A percentile compares a stretch with the other conserved stretches of the same genome.
These are phyloP conservation scores for Penicillium verhagenii DNA, from an alignment of 495 filamentous ascomycete species.

Conservation along the genomic window DNA sequence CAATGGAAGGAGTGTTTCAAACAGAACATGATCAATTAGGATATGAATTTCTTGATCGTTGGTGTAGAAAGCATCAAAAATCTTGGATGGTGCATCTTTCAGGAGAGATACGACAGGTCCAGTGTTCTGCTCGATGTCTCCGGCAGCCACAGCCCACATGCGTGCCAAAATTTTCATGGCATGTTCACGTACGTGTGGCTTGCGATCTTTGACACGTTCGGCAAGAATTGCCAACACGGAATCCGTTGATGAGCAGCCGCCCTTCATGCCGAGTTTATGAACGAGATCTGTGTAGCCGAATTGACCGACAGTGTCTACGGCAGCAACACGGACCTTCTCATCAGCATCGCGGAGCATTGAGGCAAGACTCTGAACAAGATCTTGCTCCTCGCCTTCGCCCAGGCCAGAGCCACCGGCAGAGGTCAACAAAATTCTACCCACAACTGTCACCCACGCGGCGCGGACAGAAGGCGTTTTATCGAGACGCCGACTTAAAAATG, in stretches of 20 bases:
- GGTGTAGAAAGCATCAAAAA: constrained; percentile 85
- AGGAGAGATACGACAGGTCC: constrained; percentile 70
- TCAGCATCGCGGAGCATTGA: constrained; percentile 84
- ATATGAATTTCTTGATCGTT: constrained; percentile 86
- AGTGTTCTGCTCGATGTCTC: constrained; percentile 81
- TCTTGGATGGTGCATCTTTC: constrained; percentile 76
- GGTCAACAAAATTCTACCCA: constrained; percentile 79
- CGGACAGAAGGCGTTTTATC: constrained; percentile 82
- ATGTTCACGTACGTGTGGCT: constrained; percentile 74
- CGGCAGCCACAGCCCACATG: constrained; percentile 87
- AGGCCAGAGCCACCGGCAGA: constrained; percentile 85
- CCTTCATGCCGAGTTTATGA: constrained; percentile 71
- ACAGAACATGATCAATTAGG: constrained; percentile 80
- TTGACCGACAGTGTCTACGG: constrained; percentile 73
- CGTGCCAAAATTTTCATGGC: constrained; percentile 80
- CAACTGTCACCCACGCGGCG: constrained; percentile 77
- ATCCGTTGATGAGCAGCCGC: constrained; percentile 65
- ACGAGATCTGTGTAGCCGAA: constrained; percentile 78
- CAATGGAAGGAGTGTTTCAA: constrained; percentile 80
- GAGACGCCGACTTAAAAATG: constrained; percentile 76
- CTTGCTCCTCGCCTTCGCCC: constrained; percentile 69
- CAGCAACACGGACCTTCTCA: constrained; percentile 85
- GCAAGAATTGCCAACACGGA: constrained; percentile 77
- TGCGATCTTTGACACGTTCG: constrained; percentile 85
- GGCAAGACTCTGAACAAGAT: constrained; percentile 68